phyloP scores from a whole-genome alignment of 2,329 filamentous ascomycete genomes.

The Fusarium verrucosum region DNA sequence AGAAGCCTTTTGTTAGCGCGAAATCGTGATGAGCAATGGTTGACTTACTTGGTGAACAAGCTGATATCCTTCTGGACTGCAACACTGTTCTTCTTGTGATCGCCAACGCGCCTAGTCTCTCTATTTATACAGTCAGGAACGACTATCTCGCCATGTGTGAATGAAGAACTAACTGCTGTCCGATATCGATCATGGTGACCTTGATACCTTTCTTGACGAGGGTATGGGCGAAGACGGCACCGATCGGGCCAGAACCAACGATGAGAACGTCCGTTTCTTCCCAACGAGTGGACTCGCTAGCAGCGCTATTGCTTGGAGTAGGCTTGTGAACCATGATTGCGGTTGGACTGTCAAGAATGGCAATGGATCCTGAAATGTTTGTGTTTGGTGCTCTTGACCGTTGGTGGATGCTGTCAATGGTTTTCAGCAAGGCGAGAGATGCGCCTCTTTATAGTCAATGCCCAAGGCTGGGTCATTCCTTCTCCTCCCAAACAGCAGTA shows the following conservation, averaged over 20 bases:
- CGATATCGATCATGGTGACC: constrained; percentile 7
- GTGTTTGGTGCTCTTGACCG: fast-evolving
- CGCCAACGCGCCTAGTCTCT: not conserved
- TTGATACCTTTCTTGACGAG: not conserved
- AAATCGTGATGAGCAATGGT: too few relatives aligned
- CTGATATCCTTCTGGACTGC: constrained; percentile 12
- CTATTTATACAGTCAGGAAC: not conserved
- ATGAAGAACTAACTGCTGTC: not conserved
- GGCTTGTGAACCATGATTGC: not conserved
- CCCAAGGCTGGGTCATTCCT: too few relatives aligned
- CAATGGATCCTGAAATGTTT: not conserved
- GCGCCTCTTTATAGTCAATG: too few relatives aligned
- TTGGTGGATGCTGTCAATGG: too few relatives aligned
- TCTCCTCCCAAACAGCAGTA: too few relatives aligned
- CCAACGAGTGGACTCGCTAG: not conserved
- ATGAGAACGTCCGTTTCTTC: not conserved
- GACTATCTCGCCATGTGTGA: too few relatives aligned
- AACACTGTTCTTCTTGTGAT: constrained; percentile 15
- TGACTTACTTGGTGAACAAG: constrained; percentile 4
- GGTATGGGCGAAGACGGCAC: constrained; percentile 1
- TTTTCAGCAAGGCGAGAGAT: too few relatives aligned
- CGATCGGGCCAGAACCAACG: constrained; percentile 5
- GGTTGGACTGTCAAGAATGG: not conserved
- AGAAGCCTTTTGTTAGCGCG: fast-evolving
- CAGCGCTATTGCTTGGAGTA: not conserved